Percentiles rank a stretch among this genome's conserved stretches.
Conservation (phyloP, 495 filamentous ascomycete genomes). For the Podospora pseudoanserina region DNA sequence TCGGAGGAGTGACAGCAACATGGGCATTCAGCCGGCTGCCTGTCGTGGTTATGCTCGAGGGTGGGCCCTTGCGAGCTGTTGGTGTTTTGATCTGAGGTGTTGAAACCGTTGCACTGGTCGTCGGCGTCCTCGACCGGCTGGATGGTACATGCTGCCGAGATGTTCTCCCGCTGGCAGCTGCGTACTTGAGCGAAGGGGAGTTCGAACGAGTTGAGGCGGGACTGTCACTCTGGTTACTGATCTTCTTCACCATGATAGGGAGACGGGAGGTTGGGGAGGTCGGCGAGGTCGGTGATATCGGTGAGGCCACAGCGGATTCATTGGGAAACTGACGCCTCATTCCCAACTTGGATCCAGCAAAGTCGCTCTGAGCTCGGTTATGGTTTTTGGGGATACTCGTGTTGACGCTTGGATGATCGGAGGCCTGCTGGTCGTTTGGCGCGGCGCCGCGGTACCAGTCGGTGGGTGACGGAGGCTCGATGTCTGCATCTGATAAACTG, state of each 20-base stretch:
- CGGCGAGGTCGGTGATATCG: conserved; percentile 30
- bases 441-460: conserved; percentile 50
- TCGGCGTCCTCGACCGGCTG: conserved; percentile 35
- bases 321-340: conserved; percentile 27
- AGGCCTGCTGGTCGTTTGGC: conserved; percentile 29
- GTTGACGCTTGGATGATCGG: conserved; percentile 24
- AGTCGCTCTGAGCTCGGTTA: conserved; percentile 48
- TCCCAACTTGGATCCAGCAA: conserved; percentile 38
- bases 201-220: conserved; percentile 48
- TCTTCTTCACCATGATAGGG: conserved; percentile 42
- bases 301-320: conserved; percentile 18
- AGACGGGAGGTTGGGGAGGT: conserved; percentile 41
- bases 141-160: conserved; percentile 34
- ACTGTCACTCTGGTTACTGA: conserved; percentile 39
- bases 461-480: conserved; percentile 49
- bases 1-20: conserved; percentile 47
- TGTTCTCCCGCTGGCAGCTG: conserved; percentile 36
- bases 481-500: conserved; percentile 44
- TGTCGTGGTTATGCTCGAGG: conserved; percentile 28
- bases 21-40: conserved; percentile 50
- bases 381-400: conserved; percentile 37
- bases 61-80: conserved; percentile 33
- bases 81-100: conserved; percentile 38
- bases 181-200: conserved; percentile 45
- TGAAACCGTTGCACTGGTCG: conserved; percentile 32